These are phyloP conservation scores for Lepidium campestre DNA, from an alignment of 441 rosid species.

Conservation along the genomic window DNA sequence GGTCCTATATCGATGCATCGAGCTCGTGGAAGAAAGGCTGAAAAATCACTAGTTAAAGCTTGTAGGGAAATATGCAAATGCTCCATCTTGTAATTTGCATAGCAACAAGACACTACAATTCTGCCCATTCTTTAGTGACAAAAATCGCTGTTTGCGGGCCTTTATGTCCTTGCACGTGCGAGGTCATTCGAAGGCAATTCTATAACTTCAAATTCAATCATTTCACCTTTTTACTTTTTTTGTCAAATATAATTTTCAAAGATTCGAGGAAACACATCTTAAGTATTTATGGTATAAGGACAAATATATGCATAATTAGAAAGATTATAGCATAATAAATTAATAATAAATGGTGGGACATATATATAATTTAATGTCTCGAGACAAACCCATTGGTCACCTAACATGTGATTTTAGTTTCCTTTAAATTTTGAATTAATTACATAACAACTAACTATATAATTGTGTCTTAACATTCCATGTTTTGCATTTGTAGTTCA, in stretches of 20 bases:
- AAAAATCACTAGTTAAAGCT: slow-evolving; percentile 2
- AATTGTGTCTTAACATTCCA: not conserved
- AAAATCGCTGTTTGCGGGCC: no score
- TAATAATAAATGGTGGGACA: not conserved
- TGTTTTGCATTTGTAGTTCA: not conserved
- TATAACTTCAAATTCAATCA: not conserved
- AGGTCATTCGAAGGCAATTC: not conserved
- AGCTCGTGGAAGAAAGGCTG: slow-evolving; percentile 72
- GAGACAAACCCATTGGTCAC: slow-evolving; percentile 22
- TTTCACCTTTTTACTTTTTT: not conserved
- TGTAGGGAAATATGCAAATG: not conserved
- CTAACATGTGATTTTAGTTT: slow-evolving; percentile 9
- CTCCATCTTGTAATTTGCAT: not conserved
- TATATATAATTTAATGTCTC: not conserved
- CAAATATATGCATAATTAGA: not conserved
- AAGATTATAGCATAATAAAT: not conserved
- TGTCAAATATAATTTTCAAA: not conserved
- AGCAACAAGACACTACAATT: no score
- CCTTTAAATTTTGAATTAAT: not conserved
- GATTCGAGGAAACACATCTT: not conserved
- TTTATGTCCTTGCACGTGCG: not conserved
- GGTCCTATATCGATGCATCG: slow-evolving; percentile 81
- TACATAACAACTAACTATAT: not conserved
- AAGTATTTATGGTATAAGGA: not conserved
- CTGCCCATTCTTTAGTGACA: no score